Base-by-base conservation (phyloP, 2,329 filamentous ascomycete species). In the Chaetomiaceae sp. region DNA sequence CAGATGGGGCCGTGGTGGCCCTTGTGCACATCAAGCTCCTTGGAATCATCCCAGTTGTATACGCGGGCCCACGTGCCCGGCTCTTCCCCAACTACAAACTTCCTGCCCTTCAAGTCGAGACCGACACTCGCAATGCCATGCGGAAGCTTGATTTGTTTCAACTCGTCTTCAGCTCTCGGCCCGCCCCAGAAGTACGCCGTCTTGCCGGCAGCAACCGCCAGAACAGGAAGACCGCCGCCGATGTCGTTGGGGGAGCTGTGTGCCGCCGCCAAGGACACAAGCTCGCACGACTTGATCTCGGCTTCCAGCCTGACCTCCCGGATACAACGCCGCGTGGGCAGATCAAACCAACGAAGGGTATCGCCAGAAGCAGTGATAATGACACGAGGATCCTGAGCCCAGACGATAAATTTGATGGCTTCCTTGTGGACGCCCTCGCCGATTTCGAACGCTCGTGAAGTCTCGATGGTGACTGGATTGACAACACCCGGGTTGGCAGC, bases 1-100 rank as follows among this genome's bases (percentile, higher is more conserved):
- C 94, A 99, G 57, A 99, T 94, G 1, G 92, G 92, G 1, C 94
- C 94, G 65, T 99, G 94, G 63, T 99, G 94, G 21, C 94, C 94
- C 72, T 96, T 96, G 73, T 95, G 89, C 11, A 92, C 86, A 68
- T 97, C 94, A 38, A 96, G 74, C 69, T 96, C 90, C 60, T 81
- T 79, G 62, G 87, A 87, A 45, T 86, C 85, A 54, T 96, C 90
- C 71, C 90, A 92, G 64, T 90, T 84, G 73, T 95, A 95, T 5
- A 97, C 87, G 55, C 89, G 85, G n/a, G 94, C 92, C 92, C 92
- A 99, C 0, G 94, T 97, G 65, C 96, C 92, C 34, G 86, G 87
- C 58, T 89, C 87, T 67, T 91, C 90, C 55, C 94, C 94, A 16
- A 95, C 95, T 10, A 97, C 87, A 64, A 96, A 84, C 63, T 89